Conservation (phyloP, 192 early-diverging fungal genomes). For the Entrophospora sp. region DNA sequence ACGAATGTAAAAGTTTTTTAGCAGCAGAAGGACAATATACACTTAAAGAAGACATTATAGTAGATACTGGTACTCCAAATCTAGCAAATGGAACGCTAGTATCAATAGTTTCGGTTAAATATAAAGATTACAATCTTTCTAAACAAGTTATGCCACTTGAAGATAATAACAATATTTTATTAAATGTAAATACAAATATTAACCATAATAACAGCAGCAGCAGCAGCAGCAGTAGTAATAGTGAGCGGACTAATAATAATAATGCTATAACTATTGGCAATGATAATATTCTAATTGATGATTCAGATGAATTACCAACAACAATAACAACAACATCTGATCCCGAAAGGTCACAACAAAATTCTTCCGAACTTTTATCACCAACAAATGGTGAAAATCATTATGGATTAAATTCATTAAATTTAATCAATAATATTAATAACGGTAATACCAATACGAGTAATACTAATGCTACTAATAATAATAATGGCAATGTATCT, state of each 20-base stretch:
- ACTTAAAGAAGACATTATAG: slow-evolving; percentile 36
- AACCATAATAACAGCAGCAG: too few relatives aligned
- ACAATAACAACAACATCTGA: too few relatives aligned
- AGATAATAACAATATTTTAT: too few relatives aligned
- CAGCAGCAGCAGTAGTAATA: not conserved
- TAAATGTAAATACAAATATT: too few relatives aligned
- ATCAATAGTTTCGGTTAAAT: slow-evolving; percentile 47
- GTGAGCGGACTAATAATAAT: slow-evolving; percentile 23
- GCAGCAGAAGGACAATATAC: slow-evolving; percentile 45
- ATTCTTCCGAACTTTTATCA: slow-evolving; percentile 1
- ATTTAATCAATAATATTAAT: too few relatives aligned
- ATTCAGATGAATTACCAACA: slow-evolving; percentile 27
- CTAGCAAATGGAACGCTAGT: slow-evolving; percentile 41
- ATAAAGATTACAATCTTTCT: slow-evolving; percentile 40
- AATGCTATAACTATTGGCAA: slow-evolving; percentile 21
- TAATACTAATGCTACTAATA: too few relatives aligned
- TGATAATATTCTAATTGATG: slow-evolving; percentile 26
- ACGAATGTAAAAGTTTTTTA: slow-evolving; percentile 36
- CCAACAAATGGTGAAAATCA: too few relatives aligned
- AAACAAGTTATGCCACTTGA: slow-evolving; percentile 6
- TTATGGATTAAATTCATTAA: too few relatives aligned
- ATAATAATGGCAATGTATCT: slow-evolving; percentile 21
- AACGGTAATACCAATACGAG: too few relatives aligned
- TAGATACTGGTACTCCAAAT: slow-evolving; percentile 36
- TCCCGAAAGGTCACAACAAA: slow-evolving; percentile 17